A percentile compares a stretch with the other conserved stretches of the same genome.
Evolutionary conservation across 1,284 basidiomycete genomes (phyloP).

Genomic region (Volvariella volvacea): DNA sequence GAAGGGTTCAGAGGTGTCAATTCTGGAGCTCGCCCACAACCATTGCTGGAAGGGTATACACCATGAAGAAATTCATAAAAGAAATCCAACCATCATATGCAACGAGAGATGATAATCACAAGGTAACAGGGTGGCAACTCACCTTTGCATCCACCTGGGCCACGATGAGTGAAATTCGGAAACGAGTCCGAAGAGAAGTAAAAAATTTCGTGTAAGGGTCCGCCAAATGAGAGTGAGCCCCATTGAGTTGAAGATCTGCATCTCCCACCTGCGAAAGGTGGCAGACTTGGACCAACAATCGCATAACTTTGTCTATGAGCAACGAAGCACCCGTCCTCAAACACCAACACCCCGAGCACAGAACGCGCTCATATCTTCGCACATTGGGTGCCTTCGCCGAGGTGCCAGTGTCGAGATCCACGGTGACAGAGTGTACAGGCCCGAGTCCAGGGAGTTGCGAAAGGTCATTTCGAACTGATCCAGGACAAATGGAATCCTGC

Average conservation of each 20-base stretch:
- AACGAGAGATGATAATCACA: constrained; percentile 7
- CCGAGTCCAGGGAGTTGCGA: constrained; percentile 28
- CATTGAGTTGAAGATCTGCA: constrained; percentile 67
- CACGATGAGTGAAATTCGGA: no score
- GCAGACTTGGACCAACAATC: constrained; percentile 45
- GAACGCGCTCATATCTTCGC: constrained; percentile 73
- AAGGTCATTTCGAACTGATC: constrained; percentile 15
- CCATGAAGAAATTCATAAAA: constrained; percentile 85
- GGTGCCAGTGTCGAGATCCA: constrained; percentile 22
- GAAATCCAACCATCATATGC: constrained; percentile 47
- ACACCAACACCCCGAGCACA: constrained; percentile 32
- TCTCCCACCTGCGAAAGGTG: no score
- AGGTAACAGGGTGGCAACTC: not conserved
- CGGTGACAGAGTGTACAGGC: constrained; percentile 48
- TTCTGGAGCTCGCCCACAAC: constrained; percentile 62
- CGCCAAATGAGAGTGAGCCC: constrained; percentile 81
- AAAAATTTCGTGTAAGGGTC: constrained; percentile 34
- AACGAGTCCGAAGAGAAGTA: no score
- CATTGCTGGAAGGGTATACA: constrained; percentile 48
- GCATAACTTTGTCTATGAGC: constrained; percentile 86
- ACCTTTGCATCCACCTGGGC: not conserved
- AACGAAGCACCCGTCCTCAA: constrained; percentile 45
- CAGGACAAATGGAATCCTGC: constrained; percentile 35
- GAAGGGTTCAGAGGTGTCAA: constrained; percentile 65
- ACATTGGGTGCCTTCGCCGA: constrained; percentile 32